phyloP scores from a whole-genome alignment of 768 basidiomycete species.

The Kwoniella botswanensis region DNA sequence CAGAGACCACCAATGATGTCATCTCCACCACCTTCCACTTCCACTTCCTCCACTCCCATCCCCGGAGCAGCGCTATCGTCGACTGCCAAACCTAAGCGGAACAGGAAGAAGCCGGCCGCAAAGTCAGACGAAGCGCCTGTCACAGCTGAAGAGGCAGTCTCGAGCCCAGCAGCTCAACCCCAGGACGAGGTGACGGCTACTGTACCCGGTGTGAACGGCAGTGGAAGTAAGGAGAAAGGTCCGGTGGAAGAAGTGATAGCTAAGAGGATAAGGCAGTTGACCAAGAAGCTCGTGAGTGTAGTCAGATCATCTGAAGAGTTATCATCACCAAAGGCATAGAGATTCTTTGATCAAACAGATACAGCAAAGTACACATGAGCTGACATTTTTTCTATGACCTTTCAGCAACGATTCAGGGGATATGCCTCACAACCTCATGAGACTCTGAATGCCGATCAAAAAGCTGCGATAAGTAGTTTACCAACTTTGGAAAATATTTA shows the following conservation, averaged over 20 bases:
- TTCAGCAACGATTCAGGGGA: constrained; percentile 71
- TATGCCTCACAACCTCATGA: constrained; percentile 72
- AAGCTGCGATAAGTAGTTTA: constrained; percentile 71
- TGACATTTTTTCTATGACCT: background rate
- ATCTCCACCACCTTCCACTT: constrained; percentile 4
- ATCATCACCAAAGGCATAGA: too few species aligned
- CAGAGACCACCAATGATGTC: background rate
- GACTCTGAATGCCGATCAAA: constrained; percentile 88
- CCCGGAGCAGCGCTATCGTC: background rate
- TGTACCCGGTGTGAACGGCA: background rate
- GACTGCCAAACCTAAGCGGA: constrained; percentile 27
- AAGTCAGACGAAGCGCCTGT: background rate
- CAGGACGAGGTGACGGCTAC: background rate
- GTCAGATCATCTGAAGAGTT: background rate
- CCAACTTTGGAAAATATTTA: constrained; percentile 75
- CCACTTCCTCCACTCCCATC: constrained; percentile 12
- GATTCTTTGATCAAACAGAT: background rate
- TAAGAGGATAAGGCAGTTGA: constrained; percentile 75
- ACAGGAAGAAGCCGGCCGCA: constrained; percentile 28
- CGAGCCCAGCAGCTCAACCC: background rate
- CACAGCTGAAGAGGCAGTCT: background rate
- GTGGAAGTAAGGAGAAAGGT: constrained; percentile 48
- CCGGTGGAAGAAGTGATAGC: constrained; percentile 77
- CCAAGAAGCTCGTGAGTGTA: constrained; percentile 78
- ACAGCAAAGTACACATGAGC: background rate